These are phyloP conservation scores for Trichoderma arundinaceum DNA, from an alignment of 2,329 filamentous ascomycete species.

Conservation along the genomic window DNA sequence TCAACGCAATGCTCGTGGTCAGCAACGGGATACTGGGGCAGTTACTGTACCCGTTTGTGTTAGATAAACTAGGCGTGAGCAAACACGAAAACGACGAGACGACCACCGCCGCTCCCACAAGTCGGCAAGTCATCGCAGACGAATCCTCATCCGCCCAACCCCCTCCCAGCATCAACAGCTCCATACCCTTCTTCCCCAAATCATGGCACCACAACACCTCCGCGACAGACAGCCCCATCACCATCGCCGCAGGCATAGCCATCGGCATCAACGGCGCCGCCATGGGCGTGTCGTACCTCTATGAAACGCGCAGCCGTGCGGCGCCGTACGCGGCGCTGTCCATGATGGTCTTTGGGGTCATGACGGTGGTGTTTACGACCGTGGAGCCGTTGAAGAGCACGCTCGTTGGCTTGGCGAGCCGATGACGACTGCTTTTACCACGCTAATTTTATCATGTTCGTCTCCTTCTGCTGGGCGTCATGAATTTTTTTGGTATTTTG, in stretches of 20 bases:
- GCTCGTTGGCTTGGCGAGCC: constrained; percentile 44
- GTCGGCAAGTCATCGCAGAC: neutral
- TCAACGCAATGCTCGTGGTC: constrained; percentile 58
- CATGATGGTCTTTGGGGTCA: constrained; percentile 63
- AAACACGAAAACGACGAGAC: neutral
- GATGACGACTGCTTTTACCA: neutral
- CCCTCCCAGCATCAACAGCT: neutral
- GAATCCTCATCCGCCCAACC: neutral
- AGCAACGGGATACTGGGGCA: constrained; percentile 57
- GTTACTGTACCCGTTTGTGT: constrained; percentile 46
- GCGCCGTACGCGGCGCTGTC: constrained; percentile 62
- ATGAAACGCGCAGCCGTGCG: constrained; percentile 58
- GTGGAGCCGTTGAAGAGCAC: constrained; percentile 52
- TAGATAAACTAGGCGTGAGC: constrained; percentile 41
- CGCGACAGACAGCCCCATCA: constrained; percentile 43
- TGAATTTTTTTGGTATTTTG: neutral
- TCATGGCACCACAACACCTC: constrained; percentile 10
- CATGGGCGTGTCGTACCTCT: constrained; percentile 64
- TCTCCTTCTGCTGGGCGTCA: too few species aligned
- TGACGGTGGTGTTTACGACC: constrained; percentile 61
- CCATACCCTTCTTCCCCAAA: neutral
- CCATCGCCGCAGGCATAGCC: constrained; percentile 57
- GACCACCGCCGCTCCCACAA: neutral
- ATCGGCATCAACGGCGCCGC: constrained; percentile 65
- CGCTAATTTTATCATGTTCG: neutral